phyloP scores from a whole-genome alignment of 257 asterid species.

The Petrea volubilis region DNA sequence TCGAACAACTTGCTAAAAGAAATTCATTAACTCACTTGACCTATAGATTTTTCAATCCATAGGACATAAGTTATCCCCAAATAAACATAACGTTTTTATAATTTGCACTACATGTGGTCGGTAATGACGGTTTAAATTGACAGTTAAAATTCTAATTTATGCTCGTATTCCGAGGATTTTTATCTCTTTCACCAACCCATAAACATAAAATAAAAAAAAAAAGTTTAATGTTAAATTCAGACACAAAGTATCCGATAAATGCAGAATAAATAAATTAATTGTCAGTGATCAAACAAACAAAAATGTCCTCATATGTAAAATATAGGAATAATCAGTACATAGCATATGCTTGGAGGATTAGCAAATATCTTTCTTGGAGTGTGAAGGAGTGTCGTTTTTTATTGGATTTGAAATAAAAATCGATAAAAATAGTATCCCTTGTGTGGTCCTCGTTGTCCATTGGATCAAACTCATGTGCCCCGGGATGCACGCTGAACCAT shows the following conservation, averaged over 20 bases:
- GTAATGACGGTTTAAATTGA: no score
- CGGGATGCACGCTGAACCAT: conserved; percentile 57
- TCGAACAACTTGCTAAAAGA: no score
- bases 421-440: conserved; percentile 8
- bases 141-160: no score
- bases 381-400: neutral
- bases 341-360: conserved; percentile 48
- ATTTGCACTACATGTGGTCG: no score
- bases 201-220: no score
- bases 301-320: conserved; percentile 10
- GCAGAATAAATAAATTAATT: conserved; percentile 16
- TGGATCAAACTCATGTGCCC: conserved; percentile 73
- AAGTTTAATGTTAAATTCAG: no score
- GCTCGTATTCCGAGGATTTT: no score
- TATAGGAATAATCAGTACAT: conserved; percentile 4
- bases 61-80: no score
- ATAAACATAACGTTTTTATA: no score
- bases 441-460: conserved; percentile 51
- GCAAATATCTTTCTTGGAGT: conserved; percentile 48
- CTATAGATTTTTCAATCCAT: no score
- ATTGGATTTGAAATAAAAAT: conserved; percentile 22
- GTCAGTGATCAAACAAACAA: conserved; percentile 21
- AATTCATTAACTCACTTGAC: no score
- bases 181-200: no score
- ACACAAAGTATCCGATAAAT: neutral